Conservation (phyloP, 441 rosid genomes). For the Populus hybrid region DNA sequence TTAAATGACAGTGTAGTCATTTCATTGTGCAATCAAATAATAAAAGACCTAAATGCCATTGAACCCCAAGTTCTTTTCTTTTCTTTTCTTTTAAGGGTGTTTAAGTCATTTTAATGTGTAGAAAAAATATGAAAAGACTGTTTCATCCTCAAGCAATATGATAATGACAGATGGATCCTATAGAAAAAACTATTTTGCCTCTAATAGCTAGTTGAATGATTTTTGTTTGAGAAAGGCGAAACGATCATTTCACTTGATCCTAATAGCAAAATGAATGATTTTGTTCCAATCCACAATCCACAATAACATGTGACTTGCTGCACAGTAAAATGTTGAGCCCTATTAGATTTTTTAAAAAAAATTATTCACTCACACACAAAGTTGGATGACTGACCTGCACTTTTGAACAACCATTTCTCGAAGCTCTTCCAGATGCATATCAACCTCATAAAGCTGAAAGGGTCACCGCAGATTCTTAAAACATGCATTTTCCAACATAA, state of each 20-base stretch:
- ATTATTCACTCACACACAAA: background rate
- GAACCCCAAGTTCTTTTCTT: background rate
- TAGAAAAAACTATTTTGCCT: background rate
- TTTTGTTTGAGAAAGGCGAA: background rate
- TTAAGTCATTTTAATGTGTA: background rate
- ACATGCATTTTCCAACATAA: background rate
- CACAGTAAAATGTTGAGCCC: background rate
- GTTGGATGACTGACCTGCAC: conserved; percentile 50
- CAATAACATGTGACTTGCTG: background rate
- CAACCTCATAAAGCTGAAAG: conserved; percentile 64
- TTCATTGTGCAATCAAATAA: too few species aligned
- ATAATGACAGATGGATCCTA: background rate
- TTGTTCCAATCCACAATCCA: background rate
- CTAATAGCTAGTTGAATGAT: background rate
- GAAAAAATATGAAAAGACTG: background rate
- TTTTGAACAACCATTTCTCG: conserved; percentile 74
- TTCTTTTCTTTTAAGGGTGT: background rate
- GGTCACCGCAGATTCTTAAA: background rate
- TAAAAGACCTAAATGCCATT: background rate
- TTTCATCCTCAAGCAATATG: background rate
- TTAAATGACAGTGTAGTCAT: background rate
- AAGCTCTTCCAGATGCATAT: conserved; percentile 73
- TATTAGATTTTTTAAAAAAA: too few species aligned
- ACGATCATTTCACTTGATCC: background rate
- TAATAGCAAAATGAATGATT: too few species aligned